Evolutionary conservation across 2,329 filamentous ascomycete species (phyloP).

Genomic region (Chaetomium sp.): DNA sequence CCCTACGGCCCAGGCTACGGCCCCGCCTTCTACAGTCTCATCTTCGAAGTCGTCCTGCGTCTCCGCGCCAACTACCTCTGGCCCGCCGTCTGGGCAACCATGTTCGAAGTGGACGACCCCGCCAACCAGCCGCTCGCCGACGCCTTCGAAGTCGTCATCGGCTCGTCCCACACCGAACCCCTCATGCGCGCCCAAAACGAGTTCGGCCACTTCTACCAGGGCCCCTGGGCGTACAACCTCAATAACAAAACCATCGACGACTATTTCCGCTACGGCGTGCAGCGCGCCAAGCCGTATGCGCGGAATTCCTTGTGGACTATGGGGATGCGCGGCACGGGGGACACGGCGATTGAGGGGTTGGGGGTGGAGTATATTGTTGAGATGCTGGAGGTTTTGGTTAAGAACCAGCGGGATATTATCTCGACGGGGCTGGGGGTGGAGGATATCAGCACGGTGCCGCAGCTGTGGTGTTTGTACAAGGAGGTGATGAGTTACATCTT

Average conservation of each 20-base stretch:
- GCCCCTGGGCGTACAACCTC: conserved; percentile 62
- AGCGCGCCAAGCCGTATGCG: conserved; percentile 59
- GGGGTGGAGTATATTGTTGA: conserved; percentile 50
- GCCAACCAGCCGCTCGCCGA: conserved; percentile 63
- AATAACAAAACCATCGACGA: conserved; percentile 63
- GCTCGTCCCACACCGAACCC: conserved; percentile 67
- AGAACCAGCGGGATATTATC: conserved; percentile 53
- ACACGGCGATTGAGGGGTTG: conserved; percentile 52
- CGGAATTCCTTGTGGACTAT: conserved; percentile 59
- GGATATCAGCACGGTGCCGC: conserved; percentile 49
- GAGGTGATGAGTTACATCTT: conserved; percentile 66
- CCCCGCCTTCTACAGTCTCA: conserved; percentile 58
- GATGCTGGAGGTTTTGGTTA: conserved; percentile 55
- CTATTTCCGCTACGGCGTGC: conserved; percentile 62
- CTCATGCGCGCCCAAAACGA: conserved; percentile 58
- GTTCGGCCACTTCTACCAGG: conserved; percentile 47
- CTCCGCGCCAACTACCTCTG: conserved; percentile 69
- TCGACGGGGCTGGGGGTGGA: conserved; percentile 46
- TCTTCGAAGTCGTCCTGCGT: conserved; percentile 66
- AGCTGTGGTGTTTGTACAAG: conserved; percentile 70
- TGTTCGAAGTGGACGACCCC: conserved; percentile 66
- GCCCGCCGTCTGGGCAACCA: conserved; percentile 59
- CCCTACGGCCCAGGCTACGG: conserved; percentile 45
- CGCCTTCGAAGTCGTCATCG: conserved; percentile 67
- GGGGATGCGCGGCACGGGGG: conserved; percentile 64